Base-by-base conservation (phyloP, 257 asterid genomes). In the Jacaranda copaia region DNA sequence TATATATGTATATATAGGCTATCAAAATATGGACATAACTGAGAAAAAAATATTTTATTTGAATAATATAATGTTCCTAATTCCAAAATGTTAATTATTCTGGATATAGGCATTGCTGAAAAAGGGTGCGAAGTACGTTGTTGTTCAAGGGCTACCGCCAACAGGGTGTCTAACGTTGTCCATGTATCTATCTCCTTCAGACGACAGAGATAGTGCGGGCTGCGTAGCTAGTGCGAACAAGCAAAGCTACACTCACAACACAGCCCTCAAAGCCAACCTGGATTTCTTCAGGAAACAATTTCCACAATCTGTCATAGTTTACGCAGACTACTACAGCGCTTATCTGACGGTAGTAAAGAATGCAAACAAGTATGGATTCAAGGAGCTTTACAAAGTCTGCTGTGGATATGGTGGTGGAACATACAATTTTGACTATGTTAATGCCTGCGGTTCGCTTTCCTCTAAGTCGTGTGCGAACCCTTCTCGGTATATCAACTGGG, bases 101-200 rank as follows among this genome's bases (percentile, higher is more conserved):
- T 14, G 5, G 1, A 5, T 13, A 6, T 85, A 94, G 97, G 88
- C 75, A 68, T 2, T 94, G 39, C 69, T 94, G 63, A 80, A 74
- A 7, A 91, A 87, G 70, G 99, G 99, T 0, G 94, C 97, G 18
- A 92, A 86, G 53, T 86, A 93, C 35, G 68, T 95, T 0, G 91
- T 95, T 0, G 96, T 95, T 1, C 90, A 95, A 78, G 99, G 99
- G 39, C 89, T 95, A 5, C 96, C 99, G 0, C 87, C 99, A 18
- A 87, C 93, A n/a, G 99, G 99, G 5, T 95, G 99, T 87, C 85
- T 91, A 3, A 88, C 98, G 0, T 57, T 91, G 14, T 74, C 96
- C 16, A 71, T 93, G 89, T 72, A 73, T 32, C 78, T 95, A 0
- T 85, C 96, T 8, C 88, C 92, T 0, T 39, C 81, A 0, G 75